Percentiles rank a stretch among this genome's conserved stretches.
Conservation (phyloP, 176 grass and related monocot species). For the Carex scoparia region DNA sequence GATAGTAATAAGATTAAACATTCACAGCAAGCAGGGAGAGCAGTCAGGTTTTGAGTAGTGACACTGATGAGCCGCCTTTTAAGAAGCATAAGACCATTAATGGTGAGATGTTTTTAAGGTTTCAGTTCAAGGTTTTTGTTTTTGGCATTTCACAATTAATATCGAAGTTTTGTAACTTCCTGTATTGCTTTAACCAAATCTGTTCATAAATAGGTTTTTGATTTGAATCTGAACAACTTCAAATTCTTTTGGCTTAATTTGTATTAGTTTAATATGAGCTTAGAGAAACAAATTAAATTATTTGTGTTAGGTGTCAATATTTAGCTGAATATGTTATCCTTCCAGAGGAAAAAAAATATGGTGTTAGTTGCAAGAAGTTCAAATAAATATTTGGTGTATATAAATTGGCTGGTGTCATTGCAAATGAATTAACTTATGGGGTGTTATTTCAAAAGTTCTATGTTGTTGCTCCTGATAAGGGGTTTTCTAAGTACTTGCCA, state of each 20-base stretch:
- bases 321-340: neutral
- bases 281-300: neutral
- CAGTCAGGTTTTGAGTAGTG: constrained; percentile 40
- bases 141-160: neutral
- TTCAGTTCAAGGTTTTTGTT: neutral
- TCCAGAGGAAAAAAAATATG: neutral
- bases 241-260: neutral
- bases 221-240: neutral
- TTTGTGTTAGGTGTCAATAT: neutral
- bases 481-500: neutral
- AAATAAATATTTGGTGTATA: neutral
- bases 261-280: neutral
- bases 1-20: constrained; percentile 52
- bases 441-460: neutral
- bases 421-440: neutral
- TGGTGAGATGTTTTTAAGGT: constrained; percentile 64
- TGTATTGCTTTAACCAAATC: neutral
- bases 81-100: constrained; percentile 55
- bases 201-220: neutral
- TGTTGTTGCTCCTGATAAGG: neutral
- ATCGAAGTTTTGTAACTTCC: neutral
- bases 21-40: constrained; percentile 91
- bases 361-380: neutral
- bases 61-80: constrained; percentile 30
- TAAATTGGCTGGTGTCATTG: neutral